Evolutionary conservation across 2,329 filamentous ascomycete species (phyloP), one percentile per base, ranked within the genome.

Genomic region (Arthrinium puccinioides): DNA sequence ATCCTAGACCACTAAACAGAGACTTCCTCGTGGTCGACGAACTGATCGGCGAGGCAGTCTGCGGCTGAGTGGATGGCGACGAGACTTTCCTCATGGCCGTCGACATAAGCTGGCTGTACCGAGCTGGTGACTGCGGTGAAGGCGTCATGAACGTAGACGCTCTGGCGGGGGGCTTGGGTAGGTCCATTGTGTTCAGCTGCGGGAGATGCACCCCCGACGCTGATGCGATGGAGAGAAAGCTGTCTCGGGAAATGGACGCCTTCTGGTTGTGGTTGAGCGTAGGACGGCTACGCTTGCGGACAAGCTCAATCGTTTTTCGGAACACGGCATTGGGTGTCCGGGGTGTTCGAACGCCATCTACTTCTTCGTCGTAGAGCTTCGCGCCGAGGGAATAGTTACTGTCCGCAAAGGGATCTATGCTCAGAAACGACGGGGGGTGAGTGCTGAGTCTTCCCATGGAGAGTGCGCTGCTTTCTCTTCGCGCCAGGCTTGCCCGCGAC

Each of bases 241-340:
- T 58, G 28, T 65, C 61, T 14, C 53, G 54, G 7, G 61, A 57
- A 25, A 51, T 49, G n/a, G 51, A 50, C 21, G 59, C 59, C 30
- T 59, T 52, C 10, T 55, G 45, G 45, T 58, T 63, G 43, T 32
- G 14, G 7, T 31, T 25, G 2, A 78, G 60, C 18, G 61, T 60
- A 7, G 70, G 69, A 38, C 64, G 64, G 60, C 73, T 78, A 44
- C 70, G 66, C 64, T 74, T 76, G 50, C 67, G 65, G 33, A 69
- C 68, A 21, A 79, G 59, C 47, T 65, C 75, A 29, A 78, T 56
- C 4, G 72, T 73, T 47, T 70, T 67, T 10, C 61, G 57, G 43
- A 77, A 64, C 38, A 76, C 60, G 21, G 59, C 58, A 1, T 66
- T 66, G 2, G 68, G 64, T 10, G 67, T 67, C 53, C 55, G 67